Conservation (phyloP, 2,329 filamentous ascomycete genomes). For the Botrytis fragariae region DNA sequence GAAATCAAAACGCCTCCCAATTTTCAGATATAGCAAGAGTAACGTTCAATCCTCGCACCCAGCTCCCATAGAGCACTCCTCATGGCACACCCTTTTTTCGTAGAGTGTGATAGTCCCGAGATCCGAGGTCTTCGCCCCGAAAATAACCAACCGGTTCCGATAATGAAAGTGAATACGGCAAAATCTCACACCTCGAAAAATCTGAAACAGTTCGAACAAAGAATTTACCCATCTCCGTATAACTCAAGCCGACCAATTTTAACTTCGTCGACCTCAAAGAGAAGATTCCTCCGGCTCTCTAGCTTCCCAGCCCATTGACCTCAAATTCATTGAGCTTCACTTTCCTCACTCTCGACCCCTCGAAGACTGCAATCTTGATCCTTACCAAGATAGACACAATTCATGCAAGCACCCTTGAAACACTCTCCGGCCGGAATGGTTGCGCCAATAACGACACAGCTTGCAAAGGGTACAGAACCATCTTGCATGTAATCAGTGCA, state of each 20-base stretch:
- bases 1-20: background rate
- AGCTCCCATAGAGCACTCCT: background rate
- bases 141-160: background rate
- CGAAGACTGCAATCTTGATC: constrained; percentile 14
- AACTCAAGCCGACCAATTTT: background rate
- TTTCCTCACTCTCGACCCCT: background rate
- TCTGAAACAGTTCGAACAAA: background rate
- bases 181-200: background rate
- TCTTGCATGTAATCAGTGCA: background rate
- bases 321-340: background rate
- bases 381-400: constrained; percentile 2
- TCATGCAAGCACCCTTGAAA: constrained; percentile 4
- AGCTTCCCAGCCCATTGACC: background rate
- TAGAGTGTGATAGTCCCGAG: background rate
- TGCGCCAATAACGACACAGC: background rate
- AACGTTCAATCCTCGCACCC: background rate
- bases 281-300: background rate
- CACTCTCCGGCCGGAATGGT: background rate
- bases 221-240: background rate
- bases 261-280: background rate
- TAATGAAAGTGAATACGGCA: constrained; percentile 4
- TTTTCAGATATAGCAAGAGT: background rate
- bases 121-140: background rate
- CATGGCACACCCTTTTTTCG: background rate
- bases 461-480: background rate